These are phyloP conservation scores for Saccharomycopsis olivae DNA, from an alignment of 805 yeast genomes.

Conservation along the genomic window DNA sequence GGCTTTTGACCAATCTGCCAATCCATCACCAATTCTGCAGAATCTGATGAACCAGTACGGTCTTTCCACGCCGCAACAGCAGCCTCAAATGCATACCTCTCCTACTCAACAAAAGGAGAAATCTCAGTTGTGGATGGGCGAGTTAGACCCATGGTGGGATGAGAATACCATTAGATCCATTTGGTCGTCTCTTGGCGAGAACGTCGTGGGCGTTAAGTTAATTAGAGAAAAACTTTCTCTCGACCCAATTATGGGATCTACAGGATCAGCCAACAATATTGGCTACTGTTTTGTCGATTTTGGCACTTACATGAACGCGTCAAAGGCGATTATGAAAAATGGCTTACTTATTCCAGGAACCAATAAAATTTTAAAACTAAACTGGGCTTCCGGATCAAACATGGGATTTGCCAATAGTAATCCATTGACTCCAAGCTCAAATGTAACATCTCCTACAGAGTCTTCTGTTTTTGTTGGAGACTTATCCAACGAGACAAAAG, in stretches of 20 bases:
- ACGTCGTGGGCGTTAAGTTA: slow-evolving; percentile 48
- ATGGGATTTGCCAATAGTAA: slow-evolving; percentile 34
- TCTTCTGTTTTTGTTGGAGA: slow-evolving; percentile 81
- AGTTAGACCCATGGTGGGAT: slow-evolving; percentile 75
- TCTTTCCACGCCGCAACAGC: not conserved
- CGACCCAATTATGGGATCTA: slow-evolving; percentile 22
- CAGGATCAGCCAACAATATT: slow-evolving; percentile 30
- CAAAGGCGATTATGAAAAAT: slow-evolving; percentile 53
- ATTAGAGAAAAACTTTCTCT: slow-evolving; percentile 55
- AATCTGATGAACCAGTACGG: not conserved
- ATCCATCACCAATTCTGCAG: slow-evolving; percentile 1
- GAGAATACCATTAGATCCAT: slow-evolving; percentile 54
- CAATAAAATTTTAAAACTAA: slow-evolving; percentile 51
- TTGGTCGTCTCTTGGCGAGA: slow-evolving; percentile 65
- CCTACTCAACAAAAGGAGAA: slow-evolving; percentile 11
- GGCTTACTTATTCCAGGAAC: slow-evolving; percentile 62
- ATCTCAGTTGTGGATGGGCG: slow-evolving; percentile 75
- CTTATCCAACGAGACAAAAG: slow-evolving; percentile 62
- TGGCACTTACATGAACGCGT: slow-evolving; percentile 46
- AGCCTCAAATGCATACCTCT: not conserved
- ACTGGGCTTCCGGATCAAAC: slow-evolving; percentile 67
- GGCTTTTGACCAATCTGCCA: no score
- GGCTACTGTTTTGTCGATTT: slow-evolving; percentile 83
- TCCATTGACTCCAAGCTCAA: not conserved
- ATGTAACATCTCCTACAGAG: slow-evolving; percentile 25